Base-by-base conservation (phyloP, 1,284 basidiomycete species). In the Pseudozyma sp. region DNA sequence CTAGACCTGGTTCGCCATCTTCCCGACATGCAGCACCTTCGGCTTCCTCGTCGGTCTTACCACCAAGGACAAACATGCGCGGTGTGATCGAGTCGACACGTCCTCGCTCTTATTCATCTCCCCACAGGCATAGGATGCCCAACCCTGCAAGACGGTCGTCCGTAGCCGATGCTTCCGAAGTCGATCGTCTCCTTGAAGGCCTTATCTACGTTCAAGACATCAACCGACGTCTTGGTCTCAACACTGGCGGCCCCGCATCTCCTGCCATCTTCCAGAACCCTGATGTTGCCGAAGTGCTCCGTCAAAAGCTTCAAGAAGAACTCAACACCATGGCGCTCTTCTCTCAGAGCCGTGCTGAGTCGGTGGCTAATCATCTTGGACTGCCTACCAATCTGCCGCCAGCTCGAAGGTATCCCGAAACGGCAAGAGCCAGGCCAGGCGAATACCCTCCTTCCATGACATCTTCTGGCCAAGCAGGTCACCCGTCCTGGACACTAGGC, bases 171-270 rank as follows among this genome's bases (percentile, higher is more conserved):
- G 12, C 51, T n/a, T 55, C 59, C 6, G 60, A 75, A 11, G 36
- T 71, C 3, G 73, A 71, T 38, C 57, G 59, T 5, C 55, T 71
- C 10, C 56, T 76, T 36, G 69, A 71, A 8, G 45, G 52, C 12
- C 65, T 76, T 8, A 61, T 63, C 34, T 59, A 72, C 19, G 61
- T 71, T 7, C 68, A 71, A 34, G 69, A 76, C 39, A 63, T 69
- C 57, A 76, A 71, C 21, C 59, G 69, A 10, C 68, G 73, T 16
- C 59, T 72, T 8, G 69, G 69, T 6, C 61, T 71, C 51, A 18
- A 19, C 34, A 38, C 47, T 7, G 47, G 52, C 12, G n/a, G 49
- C 1, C 60, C 58, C 13, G 57, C 68, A 34, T 70, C 67, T 38
- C 65, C 73, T 1, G 56, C 54, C 40, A 44, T 65, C 52, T 53